Conservation (phyloP, 2,329 filamentous ascomycete species). For the Colletotrichum plurivorum region DNA sequence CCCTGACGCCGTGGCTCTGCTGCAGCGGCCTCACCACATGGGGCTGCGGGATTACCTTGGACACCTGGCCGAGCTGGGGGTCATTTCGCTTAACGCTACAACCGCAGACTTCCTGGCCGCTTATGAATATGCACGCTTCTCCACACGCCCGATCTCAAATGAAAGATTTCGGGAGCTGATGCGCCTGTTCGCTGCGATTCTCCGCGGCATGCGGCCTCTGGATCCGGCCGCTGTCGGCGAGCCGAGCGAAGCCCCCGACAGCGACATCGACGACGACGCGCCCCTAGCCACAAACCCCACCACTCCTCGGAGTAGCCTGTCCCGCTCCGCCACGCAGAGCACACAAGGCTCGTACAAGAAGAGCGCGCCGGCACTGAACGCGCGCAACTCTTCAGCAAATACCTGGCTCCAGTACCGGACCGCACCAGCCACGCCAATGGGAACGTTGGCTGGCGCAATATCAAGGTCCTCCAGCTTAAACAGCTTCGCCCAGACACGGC, state of each 20-base stretch:
- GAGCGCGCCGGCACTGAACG: constrained; percentile 45
- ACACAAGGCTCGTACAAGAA: constrained; percentile 47
- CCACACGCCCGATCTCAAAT: constrained; percentile 76
- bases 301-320: constrained; percentile 52
- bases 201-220: constrained; percentile 81
- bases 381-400: constrained; percentile 58
- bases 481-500: constrained; percentile 60
- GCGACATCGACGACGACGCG: constrained; percentile 62
- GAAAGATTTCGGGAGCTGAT: constrained; percentile 83
- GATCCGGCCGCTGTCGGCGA: constrained; percentile 61
- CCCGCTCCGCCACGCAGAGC: constrained; percentile 48
- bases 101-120: constrained; percentile 77
- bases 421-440: constrained; percentile 68
- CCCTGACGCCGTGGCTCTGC: constrained; percentile 75
- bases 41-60: constrained; percentile 84
- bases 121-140: constrained; percentile 92
- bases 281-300: constrained; percentile 59
- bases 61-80: constrained; percentile 77
- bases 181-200: constrained; percentile 84
- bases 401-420: constrained; percentile 64
- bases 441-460: constrained; percentile 53
- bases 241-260: constrained; percentile 51
- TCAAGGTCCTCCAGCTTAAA: constrained; percentile 55
- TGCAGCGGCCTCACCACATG: constrained; percentile 80
- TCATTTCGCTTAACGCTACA: constrained; percentile 63